Evolutionary conservation across 768 basidiomycete genomes (phyloP).

Genomic region (Macrolepiota albuminosa): DNA sequence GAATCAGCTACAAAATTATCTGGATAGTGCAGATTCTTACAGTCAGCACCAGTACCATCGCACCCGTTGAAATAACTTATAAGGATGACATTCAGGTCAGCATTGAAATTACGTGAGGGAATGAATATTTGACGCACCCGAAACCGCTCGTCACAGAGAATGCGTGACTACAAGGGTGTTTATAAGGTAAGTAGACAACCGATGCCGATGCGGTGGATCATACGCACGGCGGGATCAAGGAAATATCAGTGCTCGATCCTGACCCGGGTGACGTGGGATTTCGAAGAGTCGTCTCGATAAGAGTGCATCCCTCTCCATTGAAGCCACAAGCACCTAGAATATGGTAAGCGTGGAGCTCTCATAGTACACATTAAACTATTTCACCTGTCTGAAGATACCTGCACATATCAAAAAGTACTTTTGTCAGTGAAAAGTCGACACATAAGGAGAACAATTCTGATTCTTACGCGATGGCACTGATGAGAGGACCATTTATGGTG

Average conservation of each 20-base stretch:
- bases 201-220: not conserved
- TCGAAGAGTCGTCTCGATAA: conserved; percentile 32
- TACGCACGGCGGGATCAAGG: conserved; percentile 39
- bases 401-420: not conserved
- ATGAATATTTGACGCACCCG: conserved; percentile 21
- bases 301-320: conserved; percentile 35
- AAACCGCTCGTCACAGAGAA: conserved; percentile 39
- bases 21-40: conserved; percentile 21
- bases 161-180: conserved; percentile 21
- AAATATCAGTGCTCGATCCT: conserved; percentile 32
- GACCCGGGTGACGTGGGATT: conserved; percentile 27
- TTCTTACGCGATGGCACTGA: conserved; percentile 31
- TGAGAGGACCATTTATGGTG: conserved; percentile 23
- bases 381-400: conserved; percentile 28
- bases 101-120: not conserved
- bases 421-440: not conserved
- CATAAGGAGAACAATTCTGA: not conserved
- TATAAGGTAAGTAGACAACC: not conserved
- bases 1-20: not conserved
- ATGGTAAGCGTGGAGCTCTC: not conserved
- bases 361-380: not conserved
- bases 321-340: conserved; percentile 27
- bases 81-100: not conserved
- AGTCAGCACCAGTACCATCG: conserved; percentile 37
- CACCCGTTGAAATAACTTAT: conserved; percentile 39